Conservation (phyloP, 1,284 basidiomycete species). For the Rhodotorula sp. region DNA sequence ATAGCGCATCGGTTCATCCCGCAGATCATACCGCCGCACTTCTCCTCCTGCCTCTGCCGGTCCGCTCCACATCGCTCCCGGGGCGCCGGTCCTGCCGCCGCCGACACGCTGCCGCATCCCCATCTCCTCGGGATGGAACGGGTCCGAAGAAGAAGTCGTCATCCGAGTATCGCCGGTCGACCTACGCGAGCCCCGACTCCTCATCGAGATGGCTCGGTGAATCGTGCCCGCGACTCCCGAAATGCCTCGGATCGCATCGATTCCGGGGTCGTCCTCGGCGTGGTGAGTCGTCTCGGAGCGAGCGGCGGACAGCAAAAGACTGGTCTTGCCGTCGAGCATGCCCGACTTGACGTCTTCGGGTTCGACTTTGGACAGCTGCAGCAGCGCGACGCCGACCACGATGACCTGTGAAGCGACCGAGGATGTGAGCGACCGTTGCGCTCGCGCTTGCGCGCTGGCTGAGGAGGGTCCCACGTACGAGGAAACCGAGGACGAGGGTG, state of each 20-base stretch:
- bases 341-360: constrained; percentile 60
- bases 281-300: constrained; percentile 46
- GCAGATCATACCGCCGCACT: constrained; percentile 72
- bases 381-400: constrained; percentile 56
- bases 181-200: constrained; percentile 18
- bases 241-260: constrained; percentile 82
- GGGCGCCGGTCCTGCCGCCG: constrained; percentile 24
- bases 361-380: constrained; percentile 95
- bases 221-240: constrained; percentile 86
- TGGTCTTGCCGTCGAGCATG: constrained; percentile 76
- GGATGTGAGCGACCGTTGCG: neutral
- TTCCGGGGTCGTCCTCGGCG: constrained; percentile 73
- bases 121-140: constrained; percentile 14
- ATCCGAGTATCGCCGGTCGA: neutral
- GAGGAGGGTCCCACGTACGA: constrained; percentile 57
- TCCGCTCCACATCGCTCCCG: constrained; percentile 32
- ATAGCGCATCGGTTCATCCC: constrained; percentile 57
- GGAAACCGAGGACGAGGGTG: constrained; percentile 84
- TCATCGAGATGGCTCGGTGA: constrained; percentile 64
- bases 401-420: constrained; percentile 5
- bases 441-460: constrained; percentile 4
- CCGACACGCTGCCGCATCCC: constrained; percentile 19
- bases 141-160: constrained; percentile 3
- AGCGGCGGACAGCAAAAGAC: constrained; percentile 63
- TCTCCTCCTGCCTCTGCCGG: constrained; percentile 45